Evolutionary conservation across 2,329 filamentous ascomycete genomes (phyloP).

Genomic region (Diplodia intermedia): DNA sequence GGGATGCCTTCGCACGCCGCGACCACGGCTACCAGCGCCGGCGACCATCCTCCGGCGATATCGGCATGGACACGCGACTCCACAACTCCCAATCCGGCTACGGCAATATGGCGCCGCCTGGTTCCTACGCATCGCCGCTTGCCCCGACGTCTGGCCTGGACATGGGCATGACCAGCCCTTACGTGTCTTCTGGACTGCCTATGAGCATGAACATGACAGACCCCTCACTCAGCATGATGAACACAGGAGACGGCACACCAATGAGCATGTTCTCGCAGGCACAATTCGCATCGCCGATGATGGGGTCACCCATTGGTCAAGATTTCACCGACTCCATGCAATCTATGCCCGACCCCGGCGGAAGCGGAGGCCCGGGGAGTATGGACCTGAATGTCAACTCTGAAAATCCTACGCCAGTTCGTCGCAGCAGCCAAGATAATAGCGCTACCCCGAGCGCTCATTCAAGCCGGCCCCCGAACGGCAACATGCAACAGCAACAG

Average conservation of each 20-base stretch:
- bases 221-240: conserved; percentile 43
- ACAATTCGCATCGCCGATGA: conserved; percentile 49
- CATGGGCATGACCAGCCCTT: conserved; percentile 54
- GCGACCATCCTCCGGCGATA: conserved; percentile 41
- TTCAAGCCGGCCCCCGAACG: conserved; percentile 9
- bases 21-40: conserved; percentile 39
- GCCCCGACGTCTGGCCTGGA: conserved; percentile 47
- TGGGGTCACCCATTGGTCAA: conserved; percentile 51
- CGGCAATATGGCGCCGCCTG: conserved; percentile 47
- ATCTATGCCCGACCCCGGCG: conserved; percentile 41
- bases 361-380: background rate
- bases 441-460: conserved; percentile 28
- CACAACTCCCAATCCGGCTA: conserved; percentile 45
- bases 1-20: conserved; percentile 39
- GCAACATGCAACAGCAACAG: conserved; percentile 19
- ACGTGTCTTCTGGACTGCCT: conserved; percentile 47
- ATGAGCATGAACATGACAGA: conserved; percentile 55
- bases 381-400: conserved; percentile 32
- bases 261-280: conserved; percentile 49
- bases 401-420: conserved; percentile 19
- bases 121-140: conserved; percentile 55
- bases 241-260: conserved; percentile 46
- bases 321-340: conserved; percentile 46
- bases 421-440: conserved; percentile 21
- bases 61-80: conserved; percentile 53